Evolutionary conservation across 345 rosid genomes (phyloP).

Genomic region (Gossypium herbaceum): DNA sequence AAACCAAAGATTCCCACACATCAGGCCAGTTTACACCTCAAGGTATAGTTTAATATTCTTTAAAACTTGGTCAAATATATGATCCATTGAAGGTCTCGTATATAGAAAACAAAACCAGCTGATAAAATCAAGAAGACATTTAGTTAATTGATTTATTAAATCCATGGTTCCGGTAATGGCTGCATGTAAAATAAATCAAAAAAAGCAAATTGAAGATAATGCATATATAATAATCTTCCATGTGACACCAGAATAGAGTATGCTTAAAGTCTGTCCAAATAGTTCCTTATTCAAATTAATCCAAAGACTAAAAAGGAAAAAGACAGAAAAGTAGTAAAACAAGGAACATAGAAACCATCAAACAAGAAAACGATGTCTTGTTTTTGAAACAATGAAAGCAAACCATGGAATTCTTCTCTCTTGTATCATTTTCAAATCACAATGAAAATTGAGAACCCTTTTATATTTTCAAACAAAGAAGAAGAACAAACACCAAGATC

Average conservation of each 20-base stretch:
- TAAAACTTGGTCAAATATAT: conserved; percentile 44
- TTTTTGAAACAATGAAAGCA: conserved; percentile 1
- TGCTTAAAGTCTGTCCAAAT: conserved; percentile 47
- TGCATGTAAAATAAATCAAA: conserved; percentile 31
- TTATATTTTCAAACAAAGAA: not conserved
- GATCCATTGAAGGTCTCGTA: conserved; percentile 25
- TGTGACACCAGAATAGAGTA: conserved; percentile 68
- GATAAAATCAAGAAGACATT: conserved; percentile 38
- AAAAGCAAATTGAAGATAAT: conserved; percentile 28
- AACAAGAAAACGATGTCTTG: conserved; percentile 33
- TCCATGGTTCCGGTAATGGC: conserved; percentile 26
- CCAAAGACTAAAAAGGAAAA: conserved; percentile 17
- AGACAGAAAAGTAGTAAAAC: conserved; percentile 26
- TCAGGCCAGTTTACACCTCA: conserved; percentile 28
- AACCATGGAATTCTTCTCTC: not conserved
- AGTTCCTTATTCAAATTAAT: conserved; percentile 20
- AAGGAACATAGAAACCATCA: conserved; percentile 26
- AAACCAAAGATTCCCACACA: conserved; percentile 41
- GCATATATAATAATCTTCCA: conserved; percentile 41
- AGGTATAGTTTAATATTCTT: conserved; percentile 4
- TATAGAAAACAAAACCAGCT: conserved; percentile 43
- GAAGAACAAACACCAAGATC: conserved; percentile 3
- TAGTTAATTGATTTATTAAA: conserved; percentile 44
- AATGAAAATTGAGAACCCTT: not conserved
- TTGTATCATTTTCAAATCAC: not conserved